Base-by-base conservation (phyloP, 139 green algal species). In the Penium margaritaceum region DNA sequence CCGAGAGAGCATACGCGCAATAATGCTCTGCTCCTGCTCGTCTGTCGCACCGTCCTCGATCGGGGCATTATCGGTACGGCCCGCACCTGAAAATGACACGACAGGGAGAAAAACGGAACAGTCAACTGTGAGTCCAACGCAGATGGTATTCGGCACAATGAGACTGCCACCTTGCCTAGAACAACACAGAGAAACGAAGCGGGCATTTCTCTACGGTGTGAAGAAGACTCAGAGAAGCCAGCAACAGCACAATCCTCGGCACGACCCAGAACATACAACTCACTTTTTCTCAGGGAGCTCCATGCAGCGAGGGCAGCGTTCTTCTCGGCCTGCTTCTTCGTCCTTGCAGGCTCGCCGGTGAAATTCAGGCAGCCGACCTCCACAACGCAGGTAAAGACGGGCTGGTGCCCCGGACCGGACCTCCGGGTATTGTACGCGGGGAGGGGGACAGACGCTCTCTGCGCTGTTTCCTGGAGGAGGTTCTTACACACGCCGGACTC, bases 271-370 rank as follows among this genome's bases (percentile, higher is more conserved):
- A n/a, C n/a, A n/a, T n/a, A n/a, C n/a, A 63, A 63, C 71, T 62
- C 38, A 78, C 71, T 53, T 43, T 36, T 36, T 65, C 77, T 73
- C 30, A 79, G 64, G 15, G 72, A 30, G 17, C 65, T 33, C 72
- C 72, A 79, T 19, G 72, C 72, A 6, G 72, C 63, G 37, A 67
- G 33, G 15, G 72, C 72, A 12, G 72, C 72, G 32, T 79, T 79
- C 72, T 79, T 79, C 36, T 79, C 72, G 0, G 72, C 72, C 64
- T 79, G 72, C 53, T 79, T 79, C 72, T 79, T 79, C 29, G 72
- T 79, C 64, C 77, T 77, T 12, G 72, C 67, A 44, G 47, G 24
- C 12, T 79, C 47, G 14, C 72, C 72, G 17, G 21, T 43, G 6
- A 76, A 79, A 7, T 39, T 15, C 7, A 75, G 15, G 5, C 72